Evolutionary conservation across 768 basidiomycete species (phyloP), one percentile per base, ranked within the genome.

Genomic region (Tricholoma bakamatsutake): DNA sequence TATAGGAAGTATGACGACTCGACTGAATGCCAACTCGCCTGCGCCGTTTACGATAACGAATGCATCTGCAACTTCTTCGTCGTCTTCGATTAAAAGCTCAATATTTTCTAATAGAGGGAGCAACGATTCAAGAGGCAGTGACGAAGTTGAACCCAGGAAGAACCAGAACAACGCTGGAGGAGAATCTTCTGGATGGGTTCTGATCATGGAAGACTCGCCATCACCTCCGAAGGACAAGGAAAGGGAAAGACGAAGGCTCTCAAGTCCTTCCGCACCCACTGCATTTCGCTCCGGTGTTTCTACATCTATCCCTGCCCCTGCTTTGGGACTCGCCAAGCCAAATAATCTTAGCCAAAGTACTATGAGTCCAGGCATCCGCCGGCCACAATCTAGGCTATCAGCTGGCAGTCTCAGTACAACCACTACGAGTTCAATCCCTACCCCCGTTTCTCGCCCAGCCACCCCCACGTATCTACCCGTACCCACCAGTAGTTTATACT

Each of bases 151-250:
- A 42, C 67, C 71, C 6, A 76, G 76, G 53, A 80, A 77, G 58
- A 71, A 64, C 51, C 72, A 67, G 56, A 80, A 76, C 62, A 80
- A 75, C 39, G 73, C 78, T 43, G 73, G 69, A 31, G 80, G 78
- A 18, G 88, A 90, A 62, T 73, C 84, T 10, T 82, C 88, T 35
- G 90, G 90, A 53, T 93, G 90, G 90, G 90, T 93, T 40, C 80
- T 93, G 35, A 89, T 93, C 50, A 90, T 91, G 89, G 90, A 92
- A 60, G 90, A 91, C 64, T 85, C 87, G 2, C 87, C 89, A 21
- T 84, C 84, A 13, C 87, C 86, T 18, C 75, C 74, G 30, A 87
- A 82, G 67, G 75, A 79, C 46, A 71, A 74, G 58, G 78, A 78
- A 53, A 77, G 79, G 57, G 82, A 83, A 64, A 73, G 76, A 57